Base-by-base conservation (phyloP, 345 rosid species). In the Gossypium sturtianum region DNA sequence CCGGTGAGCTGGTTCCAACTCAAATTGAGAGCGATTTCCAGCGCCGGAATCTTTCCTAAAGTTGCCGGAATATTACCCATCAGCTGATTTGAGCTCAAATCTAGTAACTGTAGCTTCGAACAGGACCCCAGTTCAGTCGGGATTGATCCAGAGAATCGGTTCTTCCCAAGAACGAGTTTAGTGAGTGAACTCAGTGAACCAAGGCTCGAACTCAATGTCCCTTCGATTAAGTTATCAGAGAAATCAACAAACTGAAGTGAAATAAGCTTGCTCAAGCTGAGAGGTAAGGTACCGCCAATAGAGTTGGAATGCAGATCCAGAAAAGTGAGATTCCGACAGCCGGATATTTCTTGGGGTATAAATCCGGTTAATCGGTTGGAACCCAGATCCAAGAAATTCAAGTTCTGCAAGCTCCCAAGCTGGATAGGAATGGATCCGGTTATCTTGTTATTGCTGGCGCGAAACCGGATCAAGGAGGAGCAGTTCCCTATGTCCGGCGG, bases 271-370 rank as follows among this genome's bases (percentile, higher is more conserved):
- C 78, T 78, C 12, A 92, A 75, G 41, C 85, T 85, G 51, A 47
- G 71, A 1, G 91, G 90, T 71, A 94, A 63, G 67, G 83, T 79
- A n/a, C 98, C 97, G 23, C 86, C 77, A 15, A 94, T 75, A 11
- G 91, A 77, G 69, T 94, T 94, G 0, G 93, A 84, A 83, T 94
- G 98, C 78, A 94, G 76, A 81, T 94, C 98, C 7, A 94, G 78
- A 66, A 90, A 90, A 47, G 91, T 83, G 53, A 94, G 85, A 75
- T 89, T 90, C 73, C 68, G 82, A 58, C 97, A 94, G 57, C 84
- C 79, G 12, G 91, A 79, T 65, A 90, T 87, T 51, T 83, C 88
- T 66, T 85, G 83, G 15, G 97, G 91, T 13, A 90, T 75, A 2
- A 23, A n/a, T 5, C 98, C 97, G 2, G 84, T 60, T 51, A 94